Evolutionary conservation across 495 filamentous ascomycete species (phyloP).

Genomic region (Pyrenula massariospora): DNA sequence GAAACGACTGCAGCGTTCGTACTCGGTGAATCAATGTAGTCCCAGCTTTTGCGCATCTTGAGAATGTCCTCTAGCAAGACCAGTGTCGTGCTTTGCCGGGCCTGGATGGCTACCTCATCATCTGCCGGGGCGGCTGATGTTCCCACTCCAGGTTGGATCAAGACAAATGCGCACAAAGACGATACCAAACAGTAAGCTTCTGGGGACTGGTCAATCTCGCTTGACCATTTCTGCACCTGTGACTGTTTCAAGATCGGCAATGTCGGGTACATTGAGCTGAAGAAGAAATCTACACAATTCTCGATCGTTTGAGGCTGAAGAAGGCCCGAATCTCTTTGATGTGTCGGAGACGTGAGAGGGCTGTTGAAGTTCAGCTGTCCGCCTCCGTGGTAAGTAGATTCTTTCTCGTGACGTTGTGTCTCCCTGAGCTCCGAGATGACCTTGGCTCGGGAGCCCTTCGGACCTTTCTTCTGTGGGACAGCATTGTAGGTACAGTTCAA

Average conservation of each 20-base stretch:
- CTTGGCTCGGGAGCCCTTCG: constrained; percentile 71
- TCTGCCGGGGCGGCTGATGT: constrained; percentile 36
- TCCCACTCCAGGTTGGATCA: constrained; percentile 61
- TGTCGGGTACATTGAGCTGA: constrained; percentile 60
- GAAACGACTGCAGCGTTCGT: constrained; percentile 52
- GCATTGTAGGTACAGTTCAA: constrained; percentile 15
- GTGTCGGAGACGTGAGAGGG: constrained; percentile 21
- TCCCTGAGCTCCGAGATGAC: constrained; percentile 67
- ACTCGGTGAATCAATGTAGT: constrained; percentile 55
- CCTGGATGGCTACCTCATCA: constrained; percentile 32
- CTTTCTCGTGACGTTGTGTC: constrained; percentile 49
- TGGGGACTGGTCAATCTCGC: constrained; percentile 46
- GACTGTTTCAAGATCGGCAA: constrained; percentile 61
- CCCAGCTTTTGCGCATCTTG: constrained; percentile 52
- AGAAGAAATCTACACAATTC: constrained; percentile 64
- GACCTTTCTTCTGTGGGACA: constrained; percentile 79
- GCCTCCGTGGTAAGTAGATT: constrained; percentile 32
- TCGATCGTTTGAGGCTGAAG: constrained; percentile 50
- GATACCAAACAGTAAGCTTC: constrained; percentile 65
- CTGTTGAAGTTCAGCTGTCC: constrained; percentile 20
- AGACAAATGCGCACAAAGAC: constrained; percentile 65
- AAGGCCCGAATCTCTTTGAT: constrained; percentile 31
- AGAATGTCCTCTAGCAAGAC: constrained; percentile 56
- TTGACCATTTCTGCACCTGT: constrained; percentile 43
- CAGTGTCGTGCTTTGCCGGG: constrained; percentile 25